Evolutionary conservation across 176 grass and related monocot genomes (phyloP), one percentile per base, ranked within the genome.

Genomic region (Musa schizocarpa): DNA sequence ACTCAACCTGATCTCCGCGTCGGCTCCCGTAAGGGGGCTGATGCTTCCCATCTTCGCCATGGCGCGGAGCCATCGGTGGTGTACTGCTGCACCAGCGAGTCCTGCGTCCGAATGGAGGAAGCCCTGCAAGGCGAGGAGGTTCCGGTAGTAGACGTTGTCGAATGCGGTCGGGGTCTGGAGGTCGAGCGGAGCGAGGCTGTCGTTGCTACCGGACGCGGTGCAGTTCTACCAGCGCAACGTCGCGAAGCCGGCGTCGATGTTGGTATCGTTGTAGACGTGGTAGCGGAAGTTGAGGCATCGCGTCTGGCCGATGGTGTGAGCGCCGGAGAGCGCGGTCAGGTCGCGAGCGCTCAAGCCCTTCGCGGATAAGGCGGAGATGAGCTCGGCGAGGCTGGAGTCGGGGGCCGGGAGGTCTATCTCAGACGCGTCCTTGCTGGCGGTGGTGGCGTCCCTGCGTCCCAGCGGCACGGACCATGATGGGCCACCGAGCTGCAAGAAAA

Each of bases 1-100:
- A 59, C n/a, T 59, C 16, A 59, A 4, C 56, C 56, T 59, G 16
- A 59, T 59, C 56, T 59, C 16, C 1, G 10, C 56, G 6, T 59
- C 4, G 56, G 16, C n/a, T 16, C 17, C 17, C 2, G 56, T 59
- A 17, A 59, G 56, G 4, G 56, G 56, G 56, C 17, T 59, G 2
- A 59, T 59, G 56, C 4, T n/a, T 59, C 56, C 56, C 56, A 59
- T 59, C 56, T 59, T 59, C 17, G n/a, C 56, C 56, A 59, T 59
- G 13, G 56, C 22, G 9, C 2, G 9, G 21, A 8, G 14, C 2
- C 7, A 11, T 51, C 50, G 10, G 17, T 70, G 8, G 43, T 70
- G 34, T 51, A 70, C 68, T 70, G 68, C 14, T n/a, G 68, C 68
- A 70, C 68, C 68, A 70, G 17, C 17, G 68, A 20, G 17, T 70